Base-by-base conservation (phyloP, 2,329 filamentous ascomycete genomes). In the Sarocladium strictum region DNA sequence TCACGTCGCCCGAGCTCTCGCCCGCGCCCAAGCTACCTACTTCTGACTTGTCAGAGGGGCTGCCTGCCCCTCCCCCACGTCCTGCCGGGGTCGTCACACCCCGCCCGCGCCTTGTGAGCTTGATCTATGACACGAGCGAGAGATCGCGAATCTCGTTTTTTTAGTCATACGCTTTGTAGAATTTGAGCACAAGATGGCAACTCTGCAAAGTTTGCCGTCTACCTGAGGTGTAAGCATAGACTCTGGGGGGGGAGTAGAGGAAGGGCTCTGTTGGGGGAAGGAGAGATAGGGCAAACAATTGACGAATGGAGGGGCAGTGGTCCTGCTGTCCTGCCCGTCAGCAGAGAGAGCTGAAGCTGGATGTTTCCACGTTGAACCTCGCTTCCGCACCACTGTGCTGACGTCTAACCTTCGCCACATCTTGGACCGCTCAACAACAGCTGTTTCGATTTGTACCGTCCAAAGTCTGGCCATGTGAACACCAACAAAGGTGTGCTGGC, bases 31-130 rank as follows among this genome's bases (percentile, higher is more conserved):
- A 12, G 26, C 23, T 24, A 29, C 6, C 23, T 35, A n/a, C n/a
- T n/a, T n/a, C n/a, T n/a, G n/a, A n/a, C n/a, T n/a, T n/a, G n/a
- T n/a, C n/a, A n/a, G n/a, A n/a, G n/a, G n/a, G n/a, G 10, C 35
- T 19, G 38, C 24, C 47, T 51, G 47, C 47, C 47, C 47, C 47
- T 51, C 47, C 47, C 47, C 47, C 47, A 51, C 47, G 47, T 51
- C 29, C 47, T 7, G 47, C 23, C 47, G 35, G 47, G 27, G 29
- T 12, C 23, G n/a, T n/a, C n/a, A n/a, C n/a, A 27, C 43, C 19
- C 12, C 40, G 23, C 47, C 26, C 14, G 47, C 27, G 17, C 47
- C 21, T 17, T 10, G 19, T 17, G 43, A 27, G 43, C 24, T 47
- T 47, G 14, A 43, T 24, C n/a, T 35, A 21, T 24, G 47, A 51